These are phyloP conservation scores for Rhizodiscina lignyota DNA, from an alignment of 495 filamentous ascomycete species.

Conservation along the genomic window DNA sequence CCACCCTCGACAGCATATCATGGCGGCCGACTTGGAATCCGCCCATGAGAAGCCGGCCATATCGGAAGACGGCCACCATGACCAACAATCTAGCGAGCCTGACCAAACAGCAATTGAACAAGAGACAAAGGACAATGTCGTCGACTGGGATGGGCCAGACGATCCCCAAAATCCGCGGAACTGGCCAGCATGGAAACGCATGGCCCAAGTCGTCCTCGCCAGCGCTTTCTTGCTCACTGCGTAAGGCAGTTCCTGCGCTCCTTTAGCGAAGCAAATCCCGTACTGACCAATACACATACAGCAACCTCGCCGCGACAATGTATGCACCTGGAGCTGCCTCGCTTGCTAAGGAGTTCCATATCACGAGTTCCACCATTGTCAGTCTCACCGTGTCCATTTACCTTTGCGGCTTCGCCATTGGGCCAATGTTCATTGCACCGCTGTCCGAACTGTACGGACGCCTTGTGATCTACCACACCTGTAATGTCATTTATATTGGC, in stretches of 20 bases:
- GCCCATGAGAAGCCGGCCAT: too few relatives aligned
- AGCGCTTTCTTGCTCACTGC: neutral
- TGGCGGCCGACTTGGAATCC: too few relatives aligned
- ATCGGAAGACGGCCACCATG: too few relatives aligned
- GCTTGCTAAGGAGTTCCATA: slow-evolving; percentile 7
- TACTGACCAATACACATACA: neutral
- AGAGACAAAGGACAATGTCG: neutral
- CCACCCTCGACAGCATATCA: too few relatives aligned
- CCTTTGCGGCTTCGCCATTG: slow-evolving; percentile 42
- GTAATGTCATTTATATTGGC: slow-evolving; percentile 14
- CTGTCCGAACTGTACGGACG: slow-evolving; percentile 64
- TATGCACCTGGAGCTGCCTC: slow-evolving; percentile 10
- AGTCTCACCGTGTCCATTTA: slow-evolving; percentile 39
- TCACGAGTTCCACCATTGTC: slow-evolving; percentile 25
- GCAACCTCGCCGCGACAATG: slow-evolving; percentile 10
- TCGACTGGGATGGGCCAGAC: slow-evolving; percentile 1
- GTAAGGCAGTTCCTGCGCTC: neutral
- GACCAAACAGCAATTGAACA: too few relatives aligned
- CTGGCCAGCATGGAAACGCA: neutral
- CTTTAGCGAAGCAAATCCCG: too few relatives aligned
- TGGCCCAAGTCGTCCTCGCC: neutral
- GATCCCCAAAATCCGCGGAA: slow-evolving; percentile 1
- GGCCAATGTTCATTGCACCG: slow-evolving; percentile 52
- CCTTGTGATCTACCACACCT: slow-evolving; percentile 12
- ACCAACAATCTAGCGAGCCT: too few relatives aligned